Base-by-base conservation (phyloP, 257 asterid species). In the Agastache rugosa region DNA sequence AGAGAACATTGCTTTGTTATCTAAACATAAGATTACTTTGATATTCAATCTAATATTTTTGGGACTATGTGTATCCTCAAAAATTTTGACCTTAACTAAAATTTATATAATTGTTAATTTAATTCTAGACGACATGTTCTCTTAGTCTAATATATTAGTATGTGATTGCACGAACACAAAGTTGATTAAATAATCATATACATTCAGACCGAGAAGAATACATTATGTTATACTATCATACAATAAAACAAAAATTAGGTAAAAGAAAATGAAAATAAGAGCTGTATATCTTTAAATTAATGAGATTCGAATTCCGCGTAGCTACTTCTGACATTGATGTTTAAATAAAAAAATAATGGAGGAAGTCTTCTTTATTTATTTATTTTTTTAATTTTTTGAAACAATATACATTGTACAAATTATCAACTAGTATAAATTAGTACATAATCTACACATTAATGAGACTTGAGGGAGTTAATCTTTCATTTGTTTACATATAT, bases 271-370 rank as follows among this genome's bases (percentile, higher is more conserved):
- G 17, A 58, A 58, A 58, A 25, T 58, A 37, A 25, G 41, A 12
- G 63, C 4, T 58, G 34, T 31, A 6, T 56, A 4, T 22, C 63
- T 23, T 10, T 23, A 3, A 56, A 23, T 22, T 56, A 56, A 56
- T 56, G 8, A 25, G 37, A 56, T 23, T n/a, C 37, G 29, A n/a
- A 62, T 2, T 56, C n/a, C 47, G 8, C 8, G 4, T 37, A 63
- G 50, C 69, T 63, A 39, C 34, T 63, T 62, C 2, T 39, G 69
- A 37, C 17, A 50, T 1, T 37, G 69, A 63, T 37, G 69, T 63
- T n/a, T n/a, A 27, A 62, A 62, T 34, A 8, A 31, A 7, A 14
- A 31, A 31, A 2, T 8, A 31, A 15, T 9, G 3, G 14, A 35
- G 29, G 25, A 20, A 62, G 8, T 17, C n/a, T n/a, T n/a, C n/a